Percentiles rank a stretch among this genome's conserved stretches.
phyloP scores from a whole-genome alignment of 129 eudicot species.

The Pulicaria dysenterica region DNA sequence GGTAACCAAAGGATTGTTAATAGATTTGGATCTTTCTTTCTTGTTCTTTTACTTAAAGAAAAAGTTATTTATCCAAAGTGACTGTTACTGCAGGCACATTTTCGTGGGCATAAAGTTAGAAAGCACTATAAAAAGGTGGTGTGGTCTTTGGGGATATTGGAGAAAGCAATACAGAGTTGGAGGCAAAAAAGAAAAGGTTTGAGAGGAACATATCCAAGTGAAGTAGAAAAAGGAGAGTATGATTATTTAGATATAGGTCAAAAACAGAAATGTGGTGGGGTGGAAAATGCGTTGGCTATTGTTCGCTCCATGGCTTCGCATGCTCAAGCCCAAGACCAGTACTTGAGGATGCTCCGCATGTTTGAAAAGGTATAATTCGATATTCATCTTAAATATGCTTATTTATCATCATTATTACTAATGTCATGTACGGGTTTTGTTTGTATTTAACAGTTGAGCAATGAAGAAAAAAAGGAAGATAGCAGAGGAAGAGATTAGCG shows the following conservation, averaged over 20 bases:
- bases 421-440: not conserved
- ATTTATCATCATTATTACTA: no score
- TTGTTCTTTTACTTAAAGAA: not conserved
- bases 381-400: no score
- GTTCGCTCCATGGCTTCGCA: no score
- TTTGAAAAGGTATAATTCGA: no score
- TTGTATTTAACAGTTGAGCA: not conserved
- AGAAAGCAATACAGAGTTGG: constrained; percentile 39
- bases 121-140: constrained; percentile 41
- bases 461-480: not conserved
- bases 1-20: constrained; percentile 22
- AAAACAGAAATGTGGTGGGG: no score
- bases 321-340: no score
- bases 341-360: no score
- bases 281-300: no score
- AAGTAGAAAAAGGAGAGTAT: not conserved
- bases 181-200: constrained; percentile 33
- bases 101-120: constrained; percentile 39
- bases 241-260: not conserved
- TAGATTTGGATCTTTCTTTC: not conserved
- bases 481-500: not conserved
- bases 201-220: constrained; percentile 22
- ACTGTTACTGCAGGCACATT: constrained; percentile 30
- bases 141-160: constrained; percentile 40
- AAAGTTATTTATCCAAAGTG: no score